A percentile compares a stretch with the other conserved stretches of the same genome.
Conservation (phyloP, 768 basidiomycete species). For the Rhizopogon sp. region DNA sequence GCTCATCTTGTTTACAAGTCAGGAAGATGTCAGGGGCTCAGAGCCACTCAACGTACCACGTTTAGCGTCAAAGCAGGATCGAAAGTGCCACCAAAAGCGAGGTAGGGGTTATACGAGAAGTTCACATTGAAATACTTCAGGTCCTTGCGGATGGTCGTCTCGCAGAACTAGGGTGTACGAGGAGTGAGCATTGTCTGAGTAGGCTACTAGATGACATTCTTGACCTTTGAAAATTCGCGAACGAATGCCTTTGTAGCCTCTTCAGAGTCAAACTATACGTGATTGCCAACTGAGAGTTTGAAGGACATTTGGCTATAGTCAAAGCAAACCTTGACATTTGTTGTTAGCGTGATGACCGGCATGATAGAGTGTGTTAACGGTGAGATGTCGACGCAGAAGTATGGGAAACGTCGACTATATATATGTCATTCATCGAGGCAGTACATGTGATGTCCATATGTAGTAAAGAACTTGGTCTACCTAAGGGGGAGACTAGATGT, state of each 20-base stretch:
- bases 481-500: too few species aligned
- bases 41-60: slow-evolving; percentile 38
- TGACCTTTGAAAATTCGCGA: slow-evolving; percentile 38
- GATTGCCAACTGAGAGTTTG: background rate
- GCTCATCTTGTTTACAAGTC: slow-evolving; percentile 37
- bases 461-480: too few species aligned
- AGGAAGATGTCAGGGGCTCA: background rate
- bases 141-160: slow-evolving; percentile 47
- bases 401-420: too few species aligned
- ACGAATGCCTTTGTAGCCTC: slow-evolving; percentile 30
- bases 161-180: slow-evolving; percentile 37
- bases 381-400: too few species aligned
- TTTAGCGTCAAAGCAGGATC: slow-evolving; percentile 59
- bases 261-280: slow-evolving; percentile 11
- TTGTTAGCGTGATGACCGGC: slow-evolving; percentile 35
- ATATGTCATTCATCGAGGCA: too few species aligned
- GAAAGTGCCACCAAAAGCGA: slow-evolving; percentile 57
- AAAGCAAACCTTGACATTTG: slow-evolving; percentile 29
- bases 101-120: slow-evolving; percentile 51
- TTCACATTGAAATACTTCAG: slow-evolving; percentile 24
- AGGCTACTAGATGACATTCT: slow-evolving; percentile 10
- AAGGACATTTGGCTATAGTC: background rate
- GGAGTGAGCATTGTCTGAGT: background rate
- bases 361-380: slow-evolving; percentile 12
- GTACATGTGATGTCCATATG: too few species aligned